phyloP scores from a whole-genome alignment of 1,284 basidiomycete genomes.

The Pterula multifida region DNA sequence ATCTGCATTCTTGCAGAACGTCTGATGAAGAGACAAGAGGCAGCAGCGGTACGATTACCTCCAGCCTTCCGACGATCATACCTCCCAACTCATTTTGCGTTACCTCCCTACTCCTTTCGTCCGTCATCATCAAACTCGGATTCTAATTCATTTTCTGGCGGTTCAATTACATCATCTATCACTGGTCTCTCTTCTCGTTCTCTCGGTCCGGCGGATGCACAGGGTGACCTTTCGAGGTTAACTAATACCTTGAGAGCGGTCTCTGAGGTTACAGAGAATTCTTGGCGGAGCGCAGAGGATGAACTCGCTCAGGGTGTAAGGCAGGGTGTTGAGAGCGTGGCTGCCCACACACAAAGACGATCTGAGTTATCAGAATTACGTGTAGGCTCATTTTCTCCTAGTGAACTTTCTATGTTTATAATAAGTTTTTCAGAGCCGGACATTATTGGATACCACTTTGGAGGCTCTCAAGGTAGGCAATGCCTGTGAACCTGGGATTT shows the following conservation, averaged over 20 bases:
- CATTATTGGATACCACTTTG: constrained; percentile 50
- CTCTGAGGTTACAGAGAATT: constrained; percentile 62
- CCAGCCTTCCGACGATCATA: constrained; percentile 47
- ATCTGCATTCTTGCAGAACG: constrained; percentile 79
- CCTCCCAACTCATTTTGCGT: constrained; percentile 56
- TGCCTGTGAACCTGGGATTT: background rate
- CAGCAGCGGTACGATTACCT: constrained; percentile 73
- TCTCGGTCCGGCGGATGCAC: constrained; percentile 22
- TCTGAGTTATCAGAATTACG: constrained; percentile 70
- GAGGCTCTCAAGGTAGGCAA: constrained; percentile 59
- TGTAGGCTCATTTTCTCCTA: constrained; percentile 33
- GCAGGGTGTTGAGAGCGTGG: constrained; percentile 55
- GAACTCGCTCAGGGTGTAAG: constrained; percentile 75
- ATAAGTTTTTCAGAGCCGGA: constrained; percentile 31
- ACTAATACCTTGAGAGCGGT: constrained; percentile 75
- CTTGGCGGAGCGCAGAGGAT: constrained; percentile 73
- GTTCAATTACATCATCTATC: constrained; percentile 3
- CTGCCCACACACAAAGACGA: constrained; percentile 60
- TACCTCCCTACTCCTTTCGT: constrained; percentile 23
- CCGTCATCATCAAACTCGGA: constrained; percentile 14
- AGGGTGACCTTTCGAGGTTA: constrained; percentile 74
- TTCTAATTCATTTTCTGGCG: constrained; percentile 1
- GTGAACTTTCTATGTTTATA: constrained; percentile 4
- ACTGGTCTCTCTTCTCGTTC: constrained; percentile 14
- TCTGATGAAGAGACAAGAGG: constrained; percentile 75